Percentiles rank a stretch among this genome's conserved stretches.
Evolutionary conservation across 2,329 filamentous ascomycete species (phyloP).

Genomic region (Epichloe festucae): DNA sequence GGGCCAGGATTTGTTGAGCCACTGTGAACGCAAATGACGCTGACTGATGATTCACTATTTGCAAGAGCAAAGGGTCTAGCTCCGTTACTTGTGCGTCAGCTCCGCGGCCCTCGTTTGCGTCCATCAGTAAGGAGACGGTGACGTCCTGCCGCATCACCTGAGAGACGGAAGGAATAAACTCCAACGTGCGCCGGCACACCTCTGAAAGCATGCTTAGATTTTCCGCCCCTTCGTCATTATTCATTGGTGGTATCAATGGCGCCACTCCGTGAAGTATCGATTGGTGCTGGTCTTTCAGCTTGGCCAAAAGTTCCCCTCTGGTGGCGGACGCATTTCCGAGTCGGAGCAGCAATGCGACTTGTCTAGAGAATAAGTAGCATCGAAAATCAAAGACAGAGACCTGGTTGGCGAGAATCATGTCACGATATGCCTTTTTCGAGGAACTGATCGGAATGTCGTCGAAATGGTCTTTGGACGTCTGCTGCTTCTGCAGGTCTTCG

Average conservation of each 20-base stretch:
- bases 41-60: slow-evolving; percentile 60
- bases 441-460: slow-evolving; percentile 50
- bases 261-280: slow-evolving; percentile 44
- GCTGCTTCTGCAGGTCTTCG: slow-evolving; percentile 37
- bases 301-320: slow-evolving; percentile 47
- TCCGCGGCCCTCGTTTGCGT: slow-evolving; percentile 24
- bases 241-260: slow-evolving; percentile 33
- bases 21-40: slow-evolving; percentile 68
- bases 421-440: slow-evolving; percentile 70
- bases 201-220: slow-evolving; percentile 73
- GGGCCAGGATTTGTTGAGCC: slow-evolving; percentile 61
- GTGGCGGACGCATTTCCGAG: slow-evolving; percentile 63
- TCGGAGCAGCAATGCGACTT: slow-evolving; percentile 68
- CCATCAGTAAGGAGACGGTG: slow-evolving; percentile 39
- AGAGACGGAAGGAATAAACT: slow-evolving; percentile 72
- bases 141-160: slow-evolving; percentile 72
- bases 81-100: slow-evolving; percentile 12
- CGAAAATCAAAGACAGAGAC: slow-evolving; percentile 95
- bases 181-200: slow-evolving; percentile 67
- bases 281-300: slow-evolving; percentile 49
- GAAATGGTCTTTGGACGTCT: slow-evolving; percentile 25
- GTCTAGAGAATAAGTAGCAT: slow-evolving; percentile 84
- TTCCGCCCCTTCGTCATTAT: slow-evolving; percentile 49
- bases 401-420: slow-evolving; percentile 84
- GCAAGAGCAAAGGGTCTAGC: slow-evolving; percentile 26